These are phyloP conservation scores for Penicillium manginii DNA, from an alignment of 495 filamentous ascomycete species.

Conservation along the genomic window DNA sequence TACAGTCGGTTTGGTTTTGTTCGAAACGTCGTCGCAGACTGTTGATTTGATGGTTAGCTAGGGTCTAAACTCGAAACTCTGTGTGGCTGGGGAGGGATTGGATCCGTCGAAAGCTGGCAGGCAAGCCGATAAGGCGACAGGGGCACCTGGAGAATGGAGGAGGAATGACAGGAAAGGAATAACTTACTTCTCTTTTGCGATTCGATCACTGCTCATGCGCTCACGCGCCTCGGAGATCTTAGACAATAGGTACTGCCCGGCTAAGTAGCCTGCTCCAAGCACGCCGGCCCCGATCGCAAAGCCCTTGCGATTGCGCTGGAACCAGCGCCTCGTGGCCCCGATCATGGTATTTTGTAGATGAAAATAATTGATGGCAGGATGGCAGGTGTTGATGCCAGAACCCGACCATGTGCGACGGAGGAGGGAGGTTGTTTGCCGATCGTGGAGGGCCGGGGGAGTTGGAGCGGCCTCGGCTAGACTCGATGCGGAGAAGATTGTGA, in stretches of 20 bases:
- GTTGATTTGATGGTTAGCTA: slow-evolving; percentile 20
- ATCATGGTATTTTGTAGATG: slow-evolving; percentile 63
- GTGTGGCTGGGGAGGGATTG: slow-evolving; percentile 14
- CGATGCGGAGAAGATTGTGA: slow-evolving; percentile 2
- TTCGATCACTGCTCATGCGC: slow-evolving; percentile 92
- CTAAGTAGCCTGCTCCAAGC: slow-evolving; percentile 87
- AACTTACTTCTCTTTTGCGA: slow-evolving; percentile 93
- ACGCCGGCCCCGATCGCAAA: slow-evolving; percentile 86
- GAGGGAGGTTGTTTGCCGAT: not conserved
- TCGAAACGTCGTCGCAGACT: slow-evolving; percentile 95
- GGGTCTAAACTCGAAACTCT: not conserved
- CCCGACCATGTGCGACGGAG: slow-evolving; percentile 4
- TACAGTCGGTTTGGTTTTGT: slow-evolving; percentile 98
- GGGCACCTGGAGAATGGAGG: not conserved
- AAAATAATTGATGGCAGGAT: not conserved
- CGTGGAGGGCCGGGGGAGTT: not conserved
- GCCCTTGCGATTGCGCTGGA: slow-evolving; percentile 86
- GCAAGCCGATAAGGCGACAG: slow-evolving; percentile 12
- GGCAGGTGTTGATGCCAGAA: slow-evolving; percentile 4
- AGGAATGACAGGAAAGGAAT: not conserved
- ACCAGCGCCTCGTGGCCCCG: slow-evolving; percentile 80
- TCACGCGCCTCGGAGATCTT: slow-evolving; percentile 92
- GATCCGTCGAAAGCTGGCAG: slow-evolving; percentile 18
- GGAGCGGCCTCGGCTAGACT: slow-evolving; percentile 5
- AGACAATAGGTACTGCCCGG: slow-evolving; percentile 84